Evolutionary conservation across 2,329 filamentous ascomycete species (phyloP).

Genomic region (Cladosporium austrohemisphaericum): DNA sequence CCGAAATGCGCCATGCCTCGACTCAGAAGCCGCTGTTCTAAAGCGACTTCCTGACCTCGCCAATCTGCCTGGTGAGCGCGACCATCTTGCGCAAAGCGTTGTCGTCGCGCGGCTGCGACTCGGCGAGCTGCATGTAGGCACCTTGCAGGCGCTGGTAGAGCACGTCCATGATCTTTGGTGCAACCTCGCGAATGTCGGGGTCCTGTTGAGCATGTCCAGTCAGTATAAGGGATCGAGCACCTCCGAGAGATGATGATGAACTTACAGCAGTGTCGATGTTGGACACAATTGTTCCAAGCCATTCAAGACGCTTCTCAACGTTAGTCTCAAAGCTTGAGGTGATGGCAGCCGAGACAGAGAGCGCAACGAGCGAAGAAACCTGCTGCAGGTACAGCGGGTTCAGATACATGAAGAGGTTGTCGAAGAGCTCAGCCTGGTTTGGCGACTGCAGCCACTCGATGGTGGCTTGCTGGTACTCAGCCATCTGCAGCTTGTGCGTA

Average conservation of each 20-base stretch:
- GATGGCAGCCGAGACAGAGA: slow-evolving; percentile 61
- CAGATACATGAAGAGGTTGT: slow-evolving; percentile 56
- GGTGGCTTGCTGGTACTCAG: slow-evolving; percentile 46
- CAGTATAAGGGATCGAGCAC: not conserved
- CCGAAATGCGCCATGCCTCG: too few relatives aligned
- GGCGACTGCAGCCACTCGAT: slow-evolving; percentile 58
- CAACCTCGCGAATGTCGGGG: slow-evolving; percentile 52
- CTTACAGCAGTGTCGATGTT: slow-evolving; percentile 53
- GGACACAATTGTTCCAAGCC: slow-evolving; percentile 55
- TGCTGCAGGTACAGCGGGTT: slow-evolving; percentile 54
- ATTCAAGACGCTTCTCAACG: slow-evolving; percentile 52
- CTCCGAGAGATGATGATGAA: slow-evolving; percentile 4
- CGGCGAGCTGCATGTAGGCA: slow-evolving; percentile 55
- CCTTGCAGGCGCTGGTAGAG: slow-evolving; percentile 54
- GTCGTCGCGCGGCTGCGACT: slow-evolving; percentile 50
- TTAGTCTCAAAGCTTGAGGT: slow-evolving; percentile 54
- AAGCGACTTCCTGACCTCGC: slow-evolving; percentile 19
- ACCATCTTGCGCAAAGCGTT: slow-evolving; percentile 35
- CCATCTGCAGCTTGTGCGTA: slow-evolving; percentile 58
- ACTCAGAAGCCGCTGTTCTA: too few relatives aligned
- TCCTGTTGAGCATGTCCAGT: slow-evolving; percentile 20
- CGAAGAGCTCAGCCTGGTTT: slow-evolving; percentile 58
- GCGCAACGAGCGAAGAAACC: slow-evolving; percentile 55
- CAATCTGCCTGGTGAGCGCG: slow-evolving; percentile 28
- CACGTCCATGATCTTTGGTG: slow-evolving; percentile 58